A percentile compares a stretch with the other conserved stretches of the same genome.
Evolutionary conservation across 345 rosid genomes (phyloP).

Genomic region (Brassica incana): DNA sequence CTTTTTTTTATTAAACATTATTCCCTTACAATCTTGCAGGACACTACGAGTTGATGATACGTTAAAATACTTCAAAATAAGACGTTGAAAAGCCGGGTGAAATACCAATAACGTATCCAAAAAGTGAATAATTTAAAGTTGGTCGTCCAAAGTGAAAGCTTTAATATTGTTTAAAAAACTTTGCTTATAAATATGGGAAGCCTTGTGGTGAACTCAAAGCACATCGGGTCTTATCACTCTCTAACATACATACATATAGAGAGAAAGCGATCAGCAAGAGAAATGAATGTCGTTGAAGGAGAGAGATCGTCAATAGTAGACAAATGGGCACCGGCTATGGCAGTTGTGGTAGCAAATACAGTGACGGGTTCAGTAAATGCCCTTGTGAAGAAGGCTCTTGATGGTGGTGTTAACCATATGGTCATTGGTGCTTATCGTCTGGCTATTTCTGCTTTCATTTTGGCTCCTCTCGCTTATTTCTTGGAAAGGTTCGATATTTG

Average conservation of each 20-base stretch:
- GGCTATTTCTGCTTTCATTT: conserved; percentile 55
- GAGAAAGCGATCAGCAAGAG: not conserved
- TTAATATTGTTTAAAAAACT: not conserved
- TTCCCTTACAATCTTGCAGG: not conserved
- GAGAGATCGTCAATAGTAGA: not conserved
- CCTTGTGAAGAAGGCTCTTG: conserved; percentile 62
- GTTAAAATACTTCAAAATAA: not conserved
- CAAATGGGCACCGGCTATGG: conserved; percentile 54
- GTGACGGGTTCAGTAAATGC: conserved; percentile 59
- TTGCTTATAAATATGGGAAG: conserved; percentile 6
- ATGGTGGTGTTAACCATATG: conserved; percentile 60
- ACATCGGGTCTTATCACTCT: conserved; percentile 21
- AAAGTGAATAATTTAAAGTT: not conserved
- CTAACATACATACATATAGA: not conserved
- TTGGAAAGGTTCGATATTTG: conserved; percentile 56
- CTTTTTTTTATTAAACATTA: not conserved
- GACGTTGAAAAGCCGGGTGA: not conserved
- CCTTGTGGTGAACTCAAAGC: conserved; percentile 23
- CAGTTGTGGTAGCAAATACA: conserved; percentile 50
- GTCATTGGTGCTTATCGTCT: conserved; percentile 67
- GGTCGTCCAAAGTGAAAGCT: not conserved
- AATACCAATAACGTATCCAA: conserved; percentile 6
- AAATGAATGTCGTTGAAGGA: conserved; percentile 5
- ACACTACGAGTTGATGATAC: not conserved
- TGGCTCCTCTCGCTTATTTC: conserved; percentile 64